These are phyloP conservation scores for Aspergillus sergii DNA, from an alignment of 2,329 filamentous ascomycete genomes.

Conservation along the genomic window DNA sequence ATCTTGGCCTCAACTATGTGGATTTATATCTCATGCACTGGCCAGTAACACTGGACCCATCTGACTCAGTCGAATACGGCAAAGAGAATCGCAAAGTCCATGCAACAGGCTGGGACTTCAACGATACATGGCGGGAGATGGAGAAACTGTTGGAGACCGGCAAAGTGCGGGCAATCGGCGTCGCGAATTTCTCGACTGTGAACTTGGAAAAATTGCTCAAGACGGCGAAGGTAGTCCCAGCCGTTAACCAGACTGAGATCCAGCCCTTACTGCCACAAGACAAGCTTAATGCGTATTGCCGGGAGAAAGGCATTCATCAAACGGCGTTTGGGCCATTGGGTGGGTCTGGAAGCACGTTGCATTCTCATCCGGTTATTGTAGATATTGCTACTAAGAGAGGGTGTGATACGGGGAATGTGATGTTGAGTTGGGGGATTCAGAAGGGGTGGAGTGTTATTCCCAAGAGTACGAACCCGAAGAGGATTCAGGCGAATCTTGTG, in stretches of 20 bases:
- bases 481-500: neutral
- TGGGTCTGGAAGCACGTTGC: neutral
- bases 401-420: neutral
- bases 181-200: neutral
- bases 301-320: neutral
- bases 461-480: neutral
- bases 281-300: neutral
- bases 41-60: neutral
- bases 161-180: neutral
- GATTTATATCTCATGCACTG: neutral
- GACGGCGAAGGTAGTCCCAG: neutral
- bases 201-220: accelerated
- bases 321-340: neutral
- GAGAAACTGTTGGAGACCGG: neutral
- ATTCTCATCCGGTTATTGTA: neutral
- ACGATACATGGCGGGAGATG: neutral
- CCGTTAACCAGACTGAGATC: neutral
- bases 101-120: neutral
- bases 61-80: neutral
- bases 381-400: neutral
- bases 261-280: neutral
- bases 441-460: neutral
- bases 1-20: neutral
- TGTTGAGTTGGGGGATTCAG: neutral
- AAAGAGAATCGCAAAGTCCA: neutral